Base-by-base conservation (phyloP, 2,329 filamentous ascomycete genomes). In the Basipetospora chlamydospora region DNA sequence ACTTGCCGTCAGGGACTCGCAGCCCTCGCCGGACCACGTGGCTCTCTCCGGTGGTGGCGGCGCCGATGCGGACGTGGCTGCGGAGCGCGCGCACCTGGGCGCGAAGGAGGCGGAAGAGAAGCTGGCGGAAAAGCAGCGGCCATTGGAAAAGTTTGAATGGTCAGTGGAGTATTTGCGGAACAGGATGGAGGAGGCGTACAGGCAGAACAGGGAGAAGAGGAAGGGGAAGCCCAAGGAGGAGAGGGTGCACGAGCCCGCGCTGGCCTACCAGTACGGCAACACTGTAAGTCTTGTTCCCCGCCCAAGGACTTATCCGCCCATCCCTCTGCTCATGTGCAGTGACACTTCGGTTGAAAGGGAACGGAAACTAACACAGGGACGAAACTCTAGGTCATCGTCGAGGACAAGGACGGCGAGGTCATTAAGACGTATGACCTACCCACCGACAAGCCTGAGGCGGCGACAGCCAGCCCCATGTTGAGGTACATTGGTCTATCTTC, bases 401-500 rank as follows among this genome's bases (percentile, higher is more conserved):
- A 92, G 58, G 82, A 92, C 43, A 80, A 82, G 53, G 78, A 87
- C 46, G 83, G 83, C 29, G 84, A 92, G 52, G 84, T 92, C 22
- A 71, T 92, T 52, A 87, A 87, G 60, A 77, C 82, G 39, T 87
- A 86, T 50, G 77, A 87, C 43, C 68, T 88, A 20, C 77, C 80
- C 1, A 59, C 66, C 0, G 56, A 70, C 18, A 72, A 66, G 43
- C 42, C 46, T 0, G 60, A 63, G 10, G 56, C 63, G 2, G 13
- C 46, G 47, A 13, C 46, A 33, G 33, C 26, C n/a, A n/a, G n/a
- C n/a, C n/a, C n/a, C n/a, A n/a, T n/a, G n/a, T n/a, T n/a, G n/a
- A n/a, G n/a, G n/a, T n/a, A n/a, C n/a, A n/a, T n/a, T n/a, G n/a
- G n/a, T n/a, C n/a, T n/a, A n/a, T n/a, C n/a, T n/a, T n/a, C n/a